A percentile compares a stretch with the other conserved stretches of the same genome.
These are phyloP conservation scores for Populus hybrid DNA, from an alignment of 441 rosid genomes.

Conservation along the genomic window DNA sequence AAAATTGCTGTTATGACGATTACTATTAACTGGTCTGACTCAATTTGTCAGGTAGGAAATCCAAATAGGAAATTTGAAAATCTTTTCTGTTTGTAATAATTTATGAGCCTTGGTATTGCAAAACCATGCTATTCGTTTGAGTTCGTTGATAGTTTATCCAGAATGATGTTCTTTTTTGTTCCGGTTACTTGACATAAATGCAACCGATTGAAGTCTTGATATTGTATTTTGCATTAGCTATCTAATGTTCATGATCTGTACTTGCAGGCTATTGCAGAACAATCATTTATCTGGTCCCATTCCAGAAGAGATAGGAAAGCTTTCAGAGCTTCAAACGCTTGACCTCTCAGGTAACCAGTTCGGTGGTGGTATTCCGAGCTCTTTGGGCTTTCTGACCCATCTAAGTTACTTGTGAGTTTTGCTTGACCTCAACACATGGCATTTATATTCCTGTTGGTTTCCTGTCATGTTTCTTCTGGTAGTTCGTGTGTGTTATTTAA, in stretches of 20 bases:
- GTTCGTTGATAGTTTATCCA: not conserved
- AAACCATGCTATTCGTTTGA: not conserved
- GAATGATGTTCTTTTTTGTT: not conserved
- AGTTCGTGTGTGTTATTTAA: not conserved
- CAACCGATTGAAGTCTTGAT: not conserved
- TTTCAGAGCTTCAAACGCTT: conserved; percentile 67
- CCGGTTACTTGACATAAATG: not conserved
- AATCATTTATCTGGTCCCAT: conserved; percentile 59
- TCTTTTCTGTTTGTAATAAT: not conserved
- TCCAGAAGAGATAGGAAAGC: conserved; percentile 70
- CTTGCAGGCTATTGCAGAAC: conserved; percentile 62
- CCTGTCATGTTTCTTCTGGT: conserved; percentile 3
- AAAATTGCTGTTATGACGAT: not conserved
- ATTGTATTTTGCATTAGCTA: conserved; percentile 3
- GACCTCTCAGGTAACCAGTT: conserved; percentile 82
- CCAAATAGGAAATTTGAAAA: not conserved
- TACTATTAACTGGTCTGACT: too few species aligned
- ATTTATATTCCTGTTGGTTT: conserved; percentile 3
- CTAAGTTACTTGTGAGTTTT: conserved; percentile 85
- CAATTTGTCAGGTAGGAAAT: not conserved
- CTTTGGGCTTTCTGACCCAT: conserved; percentile 65
- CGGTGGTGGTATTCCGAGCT: conserved; percentile 67
- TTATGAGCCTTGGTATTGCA: not conserved
- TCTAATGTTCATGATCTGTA: not conserved
- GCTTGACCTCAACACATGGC: conserved; percentile 7